These are phyloP conservation scores for Cetraspora pellucida DNA, from an alignment of 192 early-diverging fungal species.

Conservation along the genomic window DNA sequence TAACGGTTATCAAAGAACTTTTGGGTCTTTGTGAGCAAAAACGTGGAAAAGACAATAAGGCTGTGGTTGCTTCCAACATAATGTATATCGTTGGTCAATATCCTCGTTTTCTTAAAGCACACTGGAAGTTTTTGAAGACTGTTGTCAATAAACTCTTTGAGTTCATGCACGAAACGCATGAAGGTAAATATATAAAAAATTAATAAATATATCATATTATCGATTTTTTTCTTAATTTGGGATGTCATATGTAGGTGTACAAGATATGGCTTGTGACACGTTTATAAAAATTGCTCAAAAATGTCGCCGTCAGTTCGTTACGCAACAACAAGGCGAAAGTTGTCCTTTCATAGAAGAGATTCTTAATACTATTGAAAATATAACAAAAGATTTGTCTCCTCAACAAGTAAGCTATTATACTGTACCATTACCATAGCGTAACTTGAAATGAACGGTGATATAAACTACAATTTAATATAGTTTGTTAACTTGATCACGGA, in stretches of 20 bases:
- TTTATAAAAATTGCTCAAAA: slow-evolving; percentile 99
- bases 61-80: slow-evolving; percentile 98
- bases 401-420: slow-evolving; percentile 66
- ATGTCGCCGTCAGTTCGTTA: slow-evolving; percentile 94
- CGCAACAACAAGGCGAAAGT: slow-evolving; percentile 87
- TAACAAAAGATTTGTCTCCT: slow-evolving; percentile 88
- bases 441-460: too few species aligned
- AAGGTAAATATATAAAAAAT: slow-evolving; percentile 41
- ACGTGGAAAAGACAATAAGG: slow-evolving; percentile 99
- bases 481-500: too few species aligned
- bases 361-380: slow-evolving; percentile 71
- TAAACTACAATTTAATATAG: too few species aligned
- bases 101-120: slow-evolving; percentile 99
- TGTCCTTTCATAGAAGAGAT: slow-evolving; percentile 98
- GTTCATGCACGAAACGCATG: slow-evolving; percentile 99
- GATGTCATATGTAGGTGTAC: slow-evolving; percentile 71
- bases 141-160: slow-evolving; percentile 99
- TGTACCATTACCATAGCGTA: too few species aligned
- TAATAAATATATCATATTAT: too few species aligned
- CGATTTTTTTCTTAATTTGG: not conserved
- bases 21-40: slow-evolving; percentile 95
- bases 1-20: slow-evolving; percentile 98
- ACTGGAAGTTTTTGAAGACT: slow-evolving; percentile 99
- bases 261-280: slow-evolving; percentile 99
- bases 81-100: slow-evolving; percentile 99